Percentiles rank a stretch among this genome's conserved stretches.
phyloP scores from a whole-genome alignment of 305 asterid genomes.

The Rubia peregrina region DNA sequence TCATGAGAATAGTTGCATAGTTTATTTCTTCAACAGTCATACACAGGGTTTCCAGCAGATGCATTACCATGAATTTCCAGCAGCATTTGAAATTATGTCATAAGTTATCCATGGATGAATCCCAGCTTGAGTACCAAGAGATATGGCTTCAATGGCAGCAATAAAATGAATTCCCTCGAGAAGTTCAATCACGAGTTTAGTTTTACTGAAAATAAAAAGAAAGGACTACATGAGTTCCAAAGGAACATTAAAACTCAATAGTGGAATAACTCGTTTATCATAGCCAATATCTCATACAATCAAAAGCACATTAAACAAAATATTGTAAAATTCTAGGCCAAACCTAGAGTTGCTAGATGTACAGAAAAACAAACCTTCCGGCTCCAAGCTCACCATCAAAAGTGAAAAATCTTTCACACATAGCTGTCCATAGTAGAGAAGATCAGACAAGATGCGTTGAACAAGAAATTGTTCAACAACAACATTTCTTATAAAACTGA shows the following conservation, averaged over 20 bases:
- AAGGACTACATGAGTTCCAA: conserved; percentile 1
- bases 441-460: conserved; percentile 11
- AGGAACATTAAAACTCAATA: conserved; percentile 1
- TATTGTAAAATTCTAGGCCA: conserved; percentile 8
- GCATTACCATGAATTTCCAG: conserved; percentile 89
- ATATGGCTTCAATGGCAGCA: conserved; percentile 88
- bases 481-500: conserved; percentile 12
- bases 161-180: conserved; percentile 92
- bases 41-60: too few species aligned
- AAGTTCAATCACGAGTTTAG: conserved; percentile 81
- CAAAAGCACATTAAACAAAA: conserved; percentile 12
- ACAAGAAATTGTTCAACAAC: conserved; percentile 13
- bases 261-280: neutral
- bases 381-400: conserved; percentile 81
- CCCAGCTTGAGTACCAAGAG: conserved; percentile 84
- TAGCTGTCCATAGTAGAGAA: conserved; percentile 53
- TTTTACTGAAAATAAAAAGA: conserved; percentile 53
- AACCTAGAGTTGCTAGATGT: conserved; percentile 8
- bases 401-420: conserved; percentile 51
- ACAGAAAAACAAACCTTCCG: conserved; percentile 58
- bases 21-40: too few species aligned
- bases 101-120: conserved; percentile 88
- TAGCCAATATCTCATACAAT: neutral
- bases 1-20: neutral
- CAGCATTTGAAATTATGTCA: conserved; percentile 90